Evolutionary conservation across 2,329 filamentous ascomycete genomes (phyloP).

Genomic region (Clarireedia monteithiana): DNA sequence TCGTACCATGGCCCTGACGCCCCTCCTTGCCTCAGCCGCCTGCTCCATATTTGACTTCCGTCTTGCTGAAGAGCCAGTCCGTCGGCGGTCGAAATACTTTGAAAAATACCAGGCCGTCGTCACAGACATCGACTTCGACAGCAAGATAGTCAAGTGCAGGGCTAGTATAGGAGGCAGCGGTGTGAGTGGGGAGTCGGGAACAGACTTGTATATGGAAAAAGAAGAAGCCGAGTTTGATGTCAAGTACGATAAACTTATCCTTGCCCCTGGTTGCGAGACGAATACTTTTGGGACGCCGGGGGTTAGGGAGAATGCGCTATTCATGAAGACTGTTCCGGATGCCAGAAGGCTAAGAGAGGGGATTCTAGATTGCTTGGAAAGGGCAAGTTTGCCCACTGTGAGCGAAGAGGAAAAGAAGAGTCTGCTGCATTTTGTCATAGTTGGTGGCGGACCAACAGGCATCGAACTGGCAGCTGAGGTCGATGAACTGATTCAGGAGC

Average conservation of each 20-base stretch:
- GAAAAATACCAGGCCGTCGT: constrained; percentile 4
- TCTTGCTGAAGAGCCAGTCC: constrained; percentile 36
- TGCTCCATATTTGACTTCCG: constrained; percentile 37
- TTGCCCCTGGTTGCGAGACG: constrained; percentile 34
- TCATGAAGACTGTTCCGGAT: constrained; percentile 25
- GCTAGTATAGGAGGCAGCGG: constrained; percentile 1
- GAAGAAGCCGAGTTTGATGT: constrained; percentile 29
- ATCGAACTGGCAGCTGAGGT: constrained; percentile 35
- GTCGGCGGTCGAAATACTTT: background rate
- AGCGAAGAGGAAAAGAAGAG: constrained; percentile 45
- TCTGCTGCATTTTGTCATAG: constrained; percentile 64
- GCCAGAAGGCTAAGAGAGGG: constrained; percentile 21
- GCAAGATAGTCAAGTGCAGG: constrained; percentile 30
- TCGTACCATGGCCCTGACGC: constrained; percentile 36
- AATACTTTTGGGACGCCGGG: constrained; percentile 21
- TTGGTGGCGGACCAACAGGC: constrained; percentile 62
- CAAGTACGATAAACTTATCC: constrained; percentile 34
- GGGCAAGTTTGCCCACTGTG: constrained; percentile 54
- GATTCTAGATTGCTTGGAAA: constrained; percentile 44
- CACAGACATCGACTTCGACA: constrained; percentile 30
- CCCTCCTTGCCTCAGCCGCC: constrained; percentile 37
- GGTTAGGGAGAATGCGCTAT: constrained; percentile 17
- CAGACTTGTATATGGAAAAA: background rate
- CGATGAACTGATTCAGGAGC: constrained; percentile 34
- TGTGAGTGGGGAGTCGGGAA: background rate